Evolutionary conservation across 768 basidiomycete genomes (phyloP).

Genomic region (Sarcodon sp.): DNA sequence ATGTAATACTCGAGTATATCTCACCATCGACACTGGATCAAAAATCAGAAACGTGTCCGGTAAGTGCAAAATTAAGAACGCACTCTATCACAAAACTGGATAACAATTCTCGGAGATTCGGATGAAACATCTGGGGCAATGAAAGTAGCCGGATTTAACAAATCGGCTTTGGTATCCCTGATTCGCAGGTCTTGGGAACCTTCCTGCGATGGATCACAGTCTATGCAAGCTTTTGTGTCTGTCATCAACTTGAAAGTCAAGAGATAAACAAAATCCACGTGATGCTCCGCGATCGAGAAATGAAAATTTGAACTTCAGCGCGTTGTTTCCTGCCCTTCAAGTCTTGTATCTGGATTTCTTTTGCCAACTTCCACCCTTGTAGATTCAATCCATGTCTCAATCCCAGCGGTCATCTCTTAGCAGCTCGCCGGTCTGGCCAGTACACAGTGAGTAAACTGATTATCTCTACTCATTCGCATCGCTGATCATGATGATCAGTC

Average conservation of each 20-base stretch:
- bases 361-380: no score
- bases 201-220: background rate
- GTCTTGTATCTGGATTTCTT: no score
- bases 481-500: conserved; percentile 30
- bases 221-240: background rate
- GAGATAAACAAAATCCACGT: background rate
- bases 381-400: no score
- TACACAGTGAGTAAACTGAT: conserved; percentile 37
- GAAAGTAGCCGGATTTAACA: conserved; percentile 39
- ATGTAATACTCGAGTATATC: conserved; percentile 9
- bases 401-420: background rate
- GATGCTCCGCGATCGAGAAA: no score
- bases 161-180: background rate
- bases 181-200: background rate
- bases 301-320: no score
- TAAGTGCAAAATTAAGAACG: conserved; percentile 16
- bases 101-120: conserved; percentile 46
- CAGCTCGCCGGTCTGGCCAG: conserved; percentile 35
- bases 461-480: background rate
- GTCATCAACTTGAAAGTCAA: background rate
- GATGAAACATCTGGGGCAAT: conserved; percentile 32
- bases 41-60: conserved; percentile 1
- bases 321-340: no score
- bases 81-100: conserved; percentile 91
- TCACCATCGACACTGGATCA: conserved; percentile 67